Base-by-base conservation (phyloP, 345 rosid genomes). In the Bretschneidera sinensis region DNA sequence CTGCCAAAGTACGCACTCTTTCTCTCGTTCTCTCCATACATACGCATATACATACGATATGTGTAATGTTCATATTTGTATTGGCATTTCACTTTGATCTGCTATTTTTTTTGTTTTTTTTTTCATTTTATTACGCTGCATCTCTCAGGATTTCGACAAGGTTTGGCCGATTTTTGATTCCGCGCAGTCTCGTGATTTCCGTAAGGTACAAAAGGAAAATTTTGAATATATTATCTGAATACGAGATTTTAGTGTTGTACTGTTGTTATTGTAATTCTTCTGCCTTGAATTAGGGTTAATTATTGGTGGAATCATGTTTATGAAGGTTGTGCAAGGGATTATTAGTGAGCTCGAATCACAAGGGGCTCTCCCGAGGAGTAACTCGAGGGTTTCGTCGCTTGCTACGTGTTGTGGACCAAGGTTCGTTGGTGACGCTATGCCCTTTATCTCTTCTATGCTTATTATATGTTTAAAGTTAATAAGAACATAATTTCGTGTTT, bases 131-230 rank as follows among this genome's bases (percentile, higher is more conserved):
- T 59, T 62, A 23, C 43, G 61, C 65, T 54, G 66, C 86, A 80
- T 81, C 79, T 88, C 71, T 63, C 82, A 94, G 97, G 97, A 94
- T 88, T 94, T 94, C 72, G 97, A 94, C 59, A 88, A 83, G 80
- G 96, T 94, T 22, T 94, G 97, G 99, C 99, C 99, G 65, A 90
- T 94, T 88, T 94, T 94, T 62, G 99, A 94, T 84, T 94, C 99
- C 2, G 96, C 95, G 43, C 97, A 94, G 71, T 94, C 97, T 52
- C 96, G 97, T 21, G 99, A 90, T 77, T 94, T 94, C 59, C 88
- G 97, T 25, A 94, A 94, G 95, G 99, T 94, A 48, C 43, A 49
- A 60, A 2, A 45, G 49, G n/a, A 59, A 14, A 64, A 25, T 45
- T 49, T 49, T 35, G 43, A 13, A 39, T 39, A 17, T 47, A 43